Conservation (phyloP, 192 early-diverging fungal species). For the Phlyctochytrium planicorne region DNA sequence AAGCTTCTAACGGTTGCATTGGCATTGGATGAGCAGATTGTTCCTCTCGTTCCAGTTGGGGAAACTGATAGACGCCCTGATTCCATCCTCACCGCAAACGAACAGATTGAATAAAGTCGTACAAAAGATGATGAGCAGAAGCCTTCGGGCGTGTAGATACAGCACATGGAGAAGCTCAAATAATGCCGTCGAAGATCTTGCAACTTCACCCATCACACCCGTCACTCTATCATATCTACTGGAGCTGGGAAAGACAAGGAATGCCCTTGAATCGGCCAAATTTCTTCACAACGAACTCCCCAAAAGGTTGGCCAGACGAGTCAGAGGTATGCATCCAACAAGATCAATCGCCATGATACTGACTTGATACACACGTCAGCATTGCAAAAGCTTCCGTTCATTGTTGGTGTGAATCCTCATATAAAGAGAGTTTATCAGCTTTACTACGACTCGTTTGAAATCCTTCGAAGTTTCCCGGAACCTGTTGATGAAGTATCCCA, state of each 20-base stretch:
- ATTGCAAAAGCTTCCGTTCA: conserved; percentile 89
- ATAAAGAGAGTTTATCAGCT: conserved; percentile 81
- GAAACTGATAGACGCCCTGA: neutral
- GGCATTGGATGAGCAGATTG: neutral
- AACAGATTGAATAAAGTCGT: no score
- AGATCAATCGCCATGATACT: neutral
- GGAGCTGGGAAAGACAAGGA: conserved; percentile 67
- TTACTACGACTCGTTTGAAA: conserved; percentile 64
- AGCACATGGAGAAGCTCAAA: neutral
- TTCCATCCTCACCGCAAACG: no score
- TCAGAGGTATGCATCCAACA: conserved; percentile 43
- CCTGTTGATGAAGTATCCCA: conserved; percentile 56
- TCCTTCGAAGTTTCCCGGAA: conserved; percentile 63
- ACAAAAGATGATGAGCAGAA: no score
- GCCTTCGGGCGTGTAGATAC: no score
- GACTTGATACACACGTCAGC: no score
- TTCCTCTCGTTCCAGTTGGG: neutral
- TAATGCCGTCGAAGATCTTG: neutral
- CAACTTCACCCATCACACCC: conserved; percentile 46
- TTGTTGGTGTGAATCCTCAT: conserved; percentile 94
- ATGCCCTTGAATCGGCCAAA: conserved; percentile 27
- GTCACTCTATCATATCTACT: conserved; percentile 79
- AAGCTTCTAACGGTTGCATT: neutral
- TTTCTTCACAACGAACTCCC: conserved; percentile 71
- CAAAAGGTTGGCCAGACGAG: conserved; percentile 83